Percentiles rank a stretch among this genome's conserved stretches.
Evolutionary conservation across 768 basidiomycete genomes (phyloP).

Genomic region (Collybia sordida): DNA sequence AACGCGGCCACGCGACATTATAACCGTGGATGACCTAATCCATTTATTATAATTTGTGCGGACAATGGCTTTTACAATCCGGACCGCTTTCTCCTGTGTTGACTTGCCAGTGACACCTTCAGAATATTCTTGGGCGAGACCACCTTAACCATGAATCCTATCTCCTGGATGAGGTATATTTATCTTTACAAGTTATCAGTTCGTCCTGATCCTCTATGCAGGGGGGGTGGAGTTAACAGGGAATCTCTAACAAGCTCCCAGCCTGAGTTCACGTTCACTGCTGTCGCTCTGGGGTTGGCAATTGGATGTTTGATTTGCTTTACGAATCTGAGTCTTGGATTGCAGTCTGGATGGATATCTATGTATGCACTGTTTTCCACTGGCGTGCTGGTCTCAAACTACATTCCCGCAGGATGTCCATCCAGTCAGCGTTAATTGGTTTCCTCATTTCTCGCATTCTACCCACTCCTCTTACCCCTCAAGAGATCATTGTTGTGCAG

Average conservation of each 20-base stretch:
- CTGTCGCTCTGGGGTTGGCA: constrained; percentile 73
- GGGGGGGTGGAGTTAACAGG: constrained; percentile 1
- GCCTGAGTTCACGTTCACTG: constrained; percentile 47
- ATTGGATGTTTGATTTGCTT: constrained; percentile 90
- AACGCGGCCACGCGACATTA: constrained; percentile 13
- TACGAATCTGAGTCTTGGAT: constrained; percentile 86
- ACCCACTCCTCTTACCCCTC: constrained; percentile 74
- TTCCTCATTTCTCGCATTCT: constrained; percentile 80
- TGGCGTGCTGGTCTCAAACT: neutral
- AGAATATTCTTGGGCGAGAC: too few species aligned
- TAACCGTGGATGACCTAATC: neutral
- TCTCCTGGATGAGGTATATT: constrained; percentile 12
- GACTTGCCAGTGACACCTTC: too few species aligned
- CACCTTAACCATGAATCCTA: constrained; percentile 15
- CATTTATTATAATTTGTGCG: neutral
- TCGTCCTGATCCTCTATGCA: too few species aligned
- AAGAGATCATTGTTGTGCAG: constrained; percentile 92
- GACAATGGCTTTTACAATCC: constrained; percentile 7
- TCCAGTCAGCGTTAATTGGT: constrained; percentile 92
- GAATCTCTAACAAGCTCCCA: constrained; percentile 20
- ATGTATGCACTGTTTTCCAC: constrained; percentile 51
- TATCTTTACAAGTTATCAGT: neutral
- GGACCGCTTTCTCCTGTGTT: too few species aligned
- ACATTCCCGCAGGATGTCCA: constrained; percentile 75
- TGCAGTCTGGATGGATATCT: constrained; percentile 89